Evolutionary conservation across 768 basidiomycete genomes (phyloP).

Genomic region (Lactarius psammicola): DNA sequence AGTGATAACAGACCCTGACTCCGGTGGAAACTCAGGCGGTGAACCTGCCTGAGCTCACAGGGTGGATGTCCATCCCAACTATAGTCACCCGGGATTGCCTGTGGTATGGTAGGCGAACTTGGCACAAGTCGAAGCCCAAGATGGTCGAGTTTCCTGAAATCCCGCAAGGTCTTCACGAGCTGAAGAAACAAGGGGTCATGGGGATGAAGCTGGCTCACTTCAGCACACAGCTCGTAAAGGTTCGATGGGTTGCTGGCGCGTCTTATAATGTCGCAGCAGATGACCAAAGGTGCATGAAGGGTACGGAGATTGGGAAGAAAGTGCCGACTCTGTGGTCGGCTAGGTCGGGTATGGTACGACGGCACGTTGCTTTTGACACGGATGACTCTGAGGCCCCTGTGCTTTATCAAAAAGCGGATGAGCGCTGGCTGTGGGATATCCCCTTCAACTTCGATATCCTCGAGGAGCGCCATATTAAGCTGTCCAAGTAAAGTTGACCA

Average conservation of each 20-base stretch:
- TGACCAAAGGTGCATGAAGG: too few relatives aligned
- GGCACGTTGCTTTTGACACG: too few relatives aligned
- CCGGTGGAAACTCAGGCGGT: too few relatives aligned
- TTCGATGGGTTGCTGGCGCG: too few relatives aligned
- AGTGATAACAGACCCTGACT: too few relatives aligned
- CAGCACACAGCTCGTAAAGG: too few relatives aligned
- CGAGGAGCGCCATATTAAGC: not conserved
- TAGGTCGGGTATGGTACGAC: too few relatives aligned
- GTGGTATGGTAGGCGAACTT: not conserved
- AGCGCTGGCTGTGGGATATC: not conserved
- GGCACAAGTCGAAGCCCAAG: not conserved
- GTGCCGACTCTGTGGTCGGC: too few relatives aligned
- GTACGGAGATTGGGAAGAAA: too few relatives aligned
- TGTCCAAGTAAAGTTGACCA: not conserved
- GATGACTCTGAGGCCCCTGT: not conserved
- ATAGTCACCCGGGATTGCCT: not conserved
- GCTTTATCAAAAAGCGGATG: conserved; percentile 2
- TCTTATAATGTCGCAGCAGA: too few relatives aligned
- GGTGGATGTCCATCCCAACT: not conserved
- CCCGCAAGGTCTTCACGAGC: not conserved
- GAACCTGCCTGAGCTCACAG: too few relatives aligned
- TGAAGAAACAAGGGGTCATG: not conserved
- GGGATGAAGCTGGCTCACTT: not conserved
- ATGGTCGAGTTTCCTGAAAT: not conserved
- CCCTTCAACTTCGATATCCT: not conserved